Conservation (phyloP, 2,329 filamentous ascomycete species). For the Ceratocystis papillata region DNA sequence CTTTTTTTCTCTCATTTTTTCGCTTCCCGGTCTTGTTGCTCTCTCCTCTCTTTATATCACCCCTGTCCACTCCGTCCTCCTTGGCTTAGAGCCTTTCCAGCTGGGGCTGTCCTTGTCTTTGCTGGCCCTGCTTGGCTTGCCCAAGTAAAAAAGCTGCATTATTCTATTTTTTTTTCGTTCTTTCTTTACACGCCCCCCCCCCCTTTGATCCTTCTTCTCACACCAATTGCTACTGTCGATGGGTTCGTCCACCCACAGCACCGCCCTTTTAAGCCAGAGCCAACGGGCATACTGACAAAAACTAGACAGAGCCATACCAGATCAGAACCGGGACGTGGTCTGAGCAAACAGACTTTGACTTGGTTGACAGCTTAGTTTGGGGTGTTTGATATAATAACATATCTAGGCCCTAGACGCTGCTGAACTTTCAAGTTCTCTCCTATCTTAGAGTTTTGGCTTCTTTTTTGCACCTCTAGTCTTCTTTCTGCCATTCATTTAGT, state of each 20-base stretch:
- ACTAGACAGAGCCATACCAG: constrained; percentile 10
- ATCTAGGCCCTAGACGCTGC: neutral
- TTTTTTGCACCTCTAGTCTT: constrained; percentile 2
- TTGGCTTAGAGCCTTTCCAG: constrained; percentile 11
- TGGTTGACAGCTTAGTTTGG: constrained; percentile 8
- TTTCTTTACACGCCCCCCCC: neutral
- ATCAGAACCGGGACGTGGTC: constrained; percentile 3
- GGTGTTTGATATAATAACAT: constrained; percentile 8
- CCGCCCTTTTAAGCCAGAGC: constrained; percentile 6
- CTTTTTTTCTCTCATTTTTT: neutral
- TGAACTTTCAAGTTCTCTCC: constrained; percentile 4
- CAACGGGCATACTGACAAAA: constrained; percentile 4
- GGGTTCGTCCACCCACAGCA: constrained; percentile 7
- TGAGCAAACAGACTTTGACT: constrained; percentile 1
- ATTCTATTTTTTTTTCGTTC: neutral
- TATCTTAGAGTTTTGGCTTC: constrained; percentile 9
- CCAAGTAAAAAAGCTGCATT: neutral
- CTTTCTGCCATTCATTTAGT: neutral
- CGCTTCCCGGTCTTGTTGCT: neutral
- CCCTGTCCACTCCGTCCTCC: neutral
- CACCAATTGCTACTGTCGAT: constrained; percentile 2
- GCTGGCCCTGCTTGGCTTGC: constrained; percentile 7
- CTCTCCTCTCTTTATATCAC: neutral
- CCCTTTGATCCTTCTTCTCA: neutral
- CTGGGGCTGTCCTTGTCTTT: constrained; percentile 12